These are phyloP conservation scores for Penicillium polonicum DNA, from an alignment of 2,329 filamentous ascomycete genomes.

Conservation along the genomic window DNA sequence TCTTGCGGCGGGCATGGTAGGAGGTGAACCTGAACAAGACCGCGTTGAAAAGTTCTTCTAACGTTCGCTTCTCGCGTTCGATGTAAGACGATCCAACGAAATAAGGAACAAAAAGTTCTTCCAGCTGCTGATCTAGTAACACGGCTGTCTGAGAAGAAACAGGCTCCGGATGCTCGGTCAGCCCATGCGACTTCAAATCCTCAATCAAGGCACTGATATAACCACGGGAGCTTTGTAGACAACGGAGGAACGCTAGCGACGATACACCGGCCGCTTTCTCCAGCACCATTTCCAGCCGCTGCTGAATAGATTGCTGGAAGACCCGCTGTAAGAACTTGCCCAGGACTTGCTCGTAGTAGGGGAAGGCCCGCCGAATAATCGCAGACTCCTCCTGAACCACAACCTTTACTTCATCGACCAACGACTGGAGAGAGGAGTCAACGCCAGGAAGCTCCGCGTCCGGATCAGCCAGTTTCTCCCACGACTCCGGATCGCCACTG, in stretches of 20 bases:
- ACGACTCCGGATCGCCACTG: constrained; percentile 59
- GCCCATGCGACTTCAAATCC: constrained; percentile 86
- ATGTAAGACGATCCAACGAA: constrained; percentile 66
- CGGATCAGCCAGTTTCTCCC: constrained; percentile 91
- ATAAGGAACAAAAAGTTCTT: constrained; percentile 66
- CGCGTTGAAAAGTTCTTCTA: constrained; percentile 84
- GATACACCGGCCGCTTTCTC: constrained; percentile 93
- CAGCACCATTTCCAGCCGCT: constrained; percentile 89
- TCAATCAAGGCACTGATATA: constrained; percentile 88
- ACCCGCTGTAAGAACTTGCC: constrained; percentile 91
- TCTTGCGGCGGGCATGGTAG: constrained; percentile 79
- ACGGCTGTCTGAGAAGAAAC: constrained; percentile 80
- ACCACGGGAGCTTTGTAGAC: constrained; percentile 82
- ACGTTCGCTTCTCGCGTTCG: constrained; percentile 62
- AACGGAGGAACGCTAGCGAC: constrained; percentile 84
- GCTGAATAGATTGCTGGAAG: constrained; percentile 97
- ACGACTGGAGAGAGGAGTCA: constrained; percentile 84
- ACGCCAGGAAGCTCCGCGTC: constrained; percentile 89
- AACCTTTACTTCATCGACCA: constrained; percentile 91
- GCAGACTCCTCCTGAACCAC: constrained; percentile 96
- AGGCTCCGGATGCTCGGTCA: constrained; percentile 92
- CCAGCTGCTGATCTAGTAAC: constrained; percentile 65
- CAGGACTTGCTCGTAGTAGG: constrained; percentile 91
- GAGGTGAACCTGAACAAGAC: constrained; percentile 94
- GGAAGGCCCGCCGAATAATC: constrained; percentile 94